phyloP scores from a whole-genome alignment of 257 asterid genomes.

The Apocynum venetum region DNA sequence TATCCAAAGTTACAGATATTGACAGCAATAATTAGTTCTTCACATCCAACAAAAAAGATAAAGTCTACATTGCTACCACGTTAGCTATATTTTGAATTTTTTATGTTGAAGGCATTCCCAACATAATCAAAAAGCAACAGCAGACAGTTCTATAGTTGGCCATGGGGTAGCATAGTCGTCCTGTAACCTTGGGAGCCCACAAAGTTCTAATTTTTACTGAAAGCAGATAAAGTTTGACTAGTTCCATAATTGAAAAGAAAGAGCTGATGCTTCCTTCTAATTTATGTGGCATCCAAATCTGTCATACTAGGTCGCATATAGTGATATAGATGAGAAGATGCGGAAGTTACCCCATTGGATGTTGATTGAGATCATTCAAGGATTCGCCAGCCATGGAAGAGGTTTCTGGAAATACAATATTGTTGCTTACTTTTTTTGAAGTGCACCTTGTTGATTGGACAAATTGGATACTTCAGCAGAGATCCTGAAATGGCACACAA shows the following conservation, averaged over 20 bases:
- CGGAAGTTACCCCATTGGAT: conserved; percentile 38
- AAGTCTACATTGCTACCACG: background rate
- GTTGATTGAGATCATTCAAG: conserved; percentile 31
- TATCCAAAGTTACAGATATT: background rate
- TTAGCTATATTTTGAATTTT: background rate
- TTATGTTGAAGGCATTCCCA: background rate
- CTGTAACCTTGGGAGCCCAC: background rate
- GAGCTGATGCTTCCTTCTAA: background rate
- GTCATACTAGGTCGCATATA: background rate
- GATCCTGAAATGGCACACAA: conserved; percentile 36
- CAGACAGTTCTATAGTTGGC: background rate
- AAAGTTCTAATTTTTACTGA: background rate
- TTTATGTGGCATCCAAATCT: background rate
- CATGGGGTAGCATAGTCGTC: background rate
- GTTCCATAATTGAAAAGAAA: background rate
- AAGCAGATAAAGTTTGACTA: background rate
- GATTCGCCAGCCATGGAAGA: conserved; percentile 37
- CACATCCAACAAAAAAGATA: background rate
- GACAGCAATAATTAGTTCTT: background rate
- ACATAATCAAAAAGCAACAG: background rate
- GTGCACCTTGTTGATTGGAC: conserved; percentile 38
- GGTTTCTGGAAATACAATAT: conserved; percentile 22
- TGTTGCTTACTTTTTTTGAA: conserved; percentile 42
- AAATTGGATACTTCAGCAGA: conserved; percentile 55
- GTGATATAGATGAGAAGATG: background rate